Evolutionary conservation across 2,329 filamentous ascomycete genomes (phyloP), one percentile per base, ranked within the genome.

Genomic region (Zalaria sp.): DNA sequence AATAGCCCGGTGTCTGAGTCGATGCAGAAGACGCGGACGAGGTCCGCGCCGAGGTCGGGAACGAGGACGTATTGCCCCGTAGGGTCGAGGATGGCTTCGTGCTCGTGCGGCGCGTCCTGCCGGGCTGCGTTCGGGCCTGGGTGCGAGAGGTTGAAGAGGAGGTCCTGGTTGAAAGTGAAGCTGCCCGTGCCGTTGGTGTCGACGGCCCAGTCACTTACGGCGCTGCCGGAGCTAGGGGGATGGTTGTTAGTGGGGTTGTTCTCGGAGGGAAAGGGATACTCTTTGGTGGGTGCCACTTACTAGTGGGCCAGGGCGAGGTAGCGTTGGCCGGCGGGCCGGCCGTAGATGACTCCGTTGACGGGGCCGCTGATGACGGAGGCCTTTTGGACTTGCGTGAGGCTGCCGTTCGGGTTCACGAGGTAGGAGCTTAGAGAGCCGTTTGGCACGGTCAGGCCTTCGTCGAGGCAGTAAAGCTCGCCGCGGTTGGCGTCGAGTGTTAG

Each of bases 401-500:
- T 57, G 26, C 67, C 66, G 47, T 66, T 56, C 7, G 49, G 40
- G 39, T 52, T 56, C 42, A 62, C 60, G 6, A 51, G 50, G 44
- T 61, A 64, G n/a, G 57, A 54, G 38, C 47, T 55, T 43, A 81
- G 56, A 2, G 66, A 64, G 39, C 72, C 73, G 46, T 72, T 66
- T n/a, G 59, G 53, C 4, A 53, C 54, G 25, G 55, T 54, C 36
- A 69, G 58, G 25, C 68, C 72, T 62, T 82, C 78, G 49, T 82
- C 70, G 36, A 74, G 51, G 57, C 77, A 81, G 59, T 73, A 77
- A 7, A 82, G 60, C 8, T 66, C 56, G 25, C 62, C 61, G 46
- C 67, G 64, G 37, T 60, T 52, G 43, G 63, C 56, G 52, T 77
- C 71, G 18, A 77, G 63, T 18, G 72, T 72, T 43, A 81, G 60